Conservation (phyloP, 179 eudicot genomes). For the Beta lomatogona region DNA sequence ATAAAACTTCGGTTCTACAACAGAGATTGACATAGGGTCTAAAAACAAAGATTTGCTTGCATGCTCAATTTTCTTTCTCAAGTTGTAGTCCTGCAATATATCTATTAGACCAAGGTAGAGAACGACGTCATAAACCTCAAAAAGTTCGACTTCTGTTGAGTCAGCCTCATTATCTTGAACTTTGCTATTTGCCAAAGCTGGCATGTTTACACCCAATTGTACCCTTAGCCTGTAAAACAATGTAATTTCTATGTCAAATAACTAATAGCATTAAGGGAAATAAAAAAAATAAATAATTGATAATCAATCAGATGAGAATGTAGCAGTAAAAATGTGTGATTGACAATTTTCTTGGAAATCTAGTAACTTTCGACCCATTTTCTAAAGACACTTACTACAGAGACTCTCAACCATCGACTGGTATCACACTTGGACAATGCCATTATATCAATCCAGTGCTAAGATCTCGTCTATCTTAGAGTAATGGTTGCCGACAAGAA, state of each 20-base stretch:
- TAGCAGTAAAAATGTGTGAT: not conserved
- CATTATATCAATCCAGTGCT: too few relatives aligned
- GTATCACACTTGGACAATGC: too few relatives aligned
- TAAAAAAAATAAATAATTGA: not conserved
- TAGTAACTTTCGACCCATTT: too few relatives aligned
- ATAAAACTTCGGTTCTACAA: slow-evolving; percentile 66
- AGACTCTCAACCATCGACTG: too few relatives aligned
- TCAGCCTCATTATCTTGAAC: slow-evolving; percentile 47
- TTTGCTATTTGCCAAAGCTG: slow-evolving; percentile 77
- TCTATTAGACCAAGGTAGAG: slow-evolving; percentile 89
- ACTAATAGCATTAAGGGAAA: not conserved
- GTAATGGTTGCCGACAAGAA: too few relatives aligned
- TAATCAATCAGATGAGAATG: not conserved
- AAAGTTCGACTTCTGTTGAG: slow-evolving; percentile 70
- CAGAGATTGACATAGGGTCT: slow-evolving; percentile 75
- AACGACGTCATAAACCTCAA: slow-evolving; percentile 93
- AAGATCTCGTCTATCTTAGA: too few relatives aligned
- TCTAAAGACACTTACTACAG: too few relatives aligned
- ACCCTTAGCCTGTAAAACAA: slow-evolving; percentile 69
- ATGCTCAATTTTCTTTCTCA: slow-evolving; percentile 84
- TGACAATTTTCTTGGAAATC: too few relatives aligned
- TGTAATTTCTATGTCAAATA: not conserved
- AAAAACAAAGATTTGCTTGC: slow-evolving; percentile 56
- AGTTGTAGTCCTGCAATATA: slow-evolving; percentile 82
- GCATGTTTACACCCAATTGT: slow-evolving; percentile 97